These are phyloP conservation scores for Podospora pseudopauciseta DNA, from an alignment of 495 filamentous ascomycete genomes.

Conservation along the genomic window DNA sequence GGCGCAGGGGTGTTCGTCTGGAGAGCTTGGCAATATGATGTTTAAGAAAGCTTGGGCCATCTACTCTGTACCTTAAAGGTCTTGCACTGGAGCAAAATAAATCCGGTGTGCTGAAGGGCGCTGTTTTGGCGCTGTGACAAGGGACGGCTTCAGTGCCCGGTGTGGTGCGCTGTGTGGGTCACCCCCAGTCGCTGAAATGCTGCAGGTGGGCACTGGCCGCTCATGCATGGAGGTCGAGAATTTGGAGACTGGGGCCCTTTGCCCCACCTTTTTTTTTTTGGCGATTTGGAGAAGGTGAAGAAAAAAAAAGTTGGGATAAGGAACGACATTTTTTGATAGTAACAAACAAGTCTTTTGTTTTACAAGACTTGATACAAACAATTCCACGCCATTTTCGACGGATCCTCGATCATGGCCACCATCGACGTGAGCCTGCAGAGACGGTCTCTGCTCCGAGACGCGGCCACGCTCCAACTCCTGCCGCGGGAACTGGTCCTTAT, in stretches of 20 bases:
- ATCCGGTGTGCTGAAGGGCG: slow-evolving; percentile 8
- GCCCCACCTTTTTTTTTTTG: slow-evolving; percentile 22
- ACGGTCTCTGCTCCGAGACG: slow-evolving; percentile 36
- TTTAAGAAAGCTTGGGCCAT: neutral
- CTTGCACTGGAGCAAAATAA: slow-evolving; percentile 21
- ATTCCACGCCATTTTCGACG: slow-evolving; percentile 17
- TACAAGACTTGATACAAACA: slow-evolving; percentile 19
- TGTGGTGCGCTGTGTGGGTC: neutral
- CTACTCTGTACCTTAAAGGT: neutral
- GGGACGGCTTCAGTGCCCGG: neutral
- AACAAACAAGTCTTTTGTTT: slow-evolving; percentile 7
- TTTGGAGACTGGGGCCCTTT: slow-evolving; percentile 1
- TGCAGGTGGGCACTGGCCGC: slow-evolving; percentile 3
- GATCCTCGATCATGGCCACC: slow-evolving; percentile 36
- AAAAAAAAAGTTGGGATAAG: slow-evolving; percentile 34
- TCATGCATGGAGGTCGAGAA: slow-evolving; percentile 5
- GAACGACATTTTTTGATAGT: neutral
- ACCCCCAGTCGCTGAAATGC: slow-evolving; percentile 10
- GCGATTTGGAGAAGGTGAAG: slow-evolving; percentile 20
- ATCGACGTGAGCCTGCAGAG: slow-evolving; percentile 44
- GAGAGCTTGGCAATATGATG: neutral
- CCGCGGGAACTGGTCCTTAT: slow-evolving; percentile 62
- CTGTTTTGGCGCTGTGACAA: neutral
- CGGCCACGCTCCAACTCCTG: slow-evolving; percentile 49
- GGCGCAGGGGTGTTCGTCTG: neutral